Base-by-base conservation (phyloP, 768 basidiomycete species). In the Tremella mesenterica region DNA sequence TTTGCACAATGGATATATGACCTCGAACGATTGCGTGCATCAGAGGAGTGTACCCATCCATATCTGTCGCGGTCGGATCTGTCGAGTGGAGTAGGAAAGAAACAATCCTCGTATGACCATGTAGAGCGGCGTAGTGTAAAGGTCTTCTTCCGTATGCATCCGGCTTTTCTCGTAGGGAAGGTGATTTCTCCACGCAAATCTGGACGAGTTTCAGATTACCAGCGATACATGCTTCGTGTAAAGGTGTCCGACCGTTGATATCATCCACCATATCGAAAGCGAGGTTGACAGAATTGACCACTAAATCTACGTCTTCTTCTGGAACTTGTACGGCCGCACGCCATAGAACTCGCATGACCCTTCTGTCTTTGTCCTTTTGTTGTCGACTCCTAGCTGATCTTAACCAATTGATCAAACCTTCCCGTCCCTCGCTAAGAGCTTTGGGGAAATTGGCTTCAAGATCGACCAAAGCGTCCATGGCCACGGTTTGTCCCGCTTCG, bases 61-160 rank as follows among this genome's bases (percentile, higher is more conserved):
- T 81, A 75, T 99, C 95, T 16, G 81, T 78, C 58, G 83, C 79
- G 0, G 85, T 79, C 8, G 73, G 65, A 10, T 83, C 79, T 9
- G 86, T 77, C 29, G 79, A 75, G 16, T 81, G 83, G 55, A 99
- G 75, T 30, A 99, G 80, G 61, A 78, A 82, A 45, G 78, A 80
- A 72, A 88, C 90, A 53, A 93, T 81, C 21, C 71, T 73, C 7
- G 82, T 78, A 69, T 92, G 85, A 0, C 91, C 91, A 66, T 90
- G 84, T 83, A 96, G 90, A 20, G 88, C 85, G 14, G 90, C 89
- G 74, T 99, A 99, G 75, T 97, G 93, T 38, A 99, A 78, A 3
- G 92, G 85, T 6, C 88, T 85, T 3, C 95, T 86, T 27, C 89
- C 91, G 73, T 97, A 99, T 1, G 84, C 83, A 66, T 99, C 95